phyloP scores from a whole-genome alignment of 176 grass and related monocot genomes.

The Musa acuminata region DNA sequence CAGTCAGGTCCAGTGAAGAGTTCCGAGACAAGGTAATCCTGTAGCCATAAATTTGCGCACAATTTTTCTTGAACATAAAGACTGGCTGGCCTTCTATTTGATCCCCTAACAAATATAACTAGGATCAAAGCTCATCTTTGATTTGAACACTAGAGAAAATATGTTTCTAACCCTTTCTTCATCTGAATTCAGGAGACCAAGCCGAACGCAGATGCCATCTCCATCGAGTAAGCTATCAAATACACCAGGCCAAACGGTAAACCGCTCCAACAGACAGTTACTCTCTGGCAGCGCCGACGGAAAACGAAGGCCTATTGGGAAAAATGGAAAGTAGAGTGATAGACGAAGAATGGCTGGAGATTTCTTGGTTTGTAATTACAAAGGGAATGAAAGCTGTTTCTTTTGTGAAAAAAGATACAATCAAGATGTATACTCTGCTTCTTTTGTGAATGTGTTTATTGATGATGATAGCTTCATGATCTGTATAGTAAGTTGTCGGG shows the following conservation, averaged over 20 bases:
- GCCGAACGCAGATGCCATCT: not conserved
- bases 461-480: too few species aligned
- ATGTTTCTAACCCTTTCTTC: not conserved
- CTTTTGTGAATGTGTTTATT: too few species aligned
- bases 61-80: not conserved
- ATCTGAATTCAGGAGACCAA: not conserved
- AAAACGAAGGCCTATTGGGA: not conserved
- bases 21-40: not conserved
- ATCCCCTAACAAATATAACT: too few species aligned
- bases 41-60: not conserved
- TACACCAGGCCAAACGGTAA: not conserved
- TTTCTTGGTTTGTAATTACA: not conserved
- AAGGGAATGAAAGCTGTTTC: too few species aligned
- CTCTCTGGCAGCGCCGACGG: not conserved
- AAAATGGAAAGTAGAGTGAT: slow-evolving; percentile 2
- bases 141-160: too few species aligned
- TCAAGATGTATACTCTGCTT: too few species aligned
- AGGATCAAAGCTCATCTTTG: too few species aligned
- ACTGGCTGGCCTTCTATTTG: not conserved
- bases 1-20: not conserved
- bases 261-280: not conserved
- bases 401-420: too few species aligned
- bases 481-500: too few species aligned
- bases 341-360: not conserved
- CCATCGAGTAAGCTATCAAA: not conserved